phyloP scores from a whole-genome alignment of 2,329 filamentous ascomycete genomes.

The Diaporthe sp. region DNA sequence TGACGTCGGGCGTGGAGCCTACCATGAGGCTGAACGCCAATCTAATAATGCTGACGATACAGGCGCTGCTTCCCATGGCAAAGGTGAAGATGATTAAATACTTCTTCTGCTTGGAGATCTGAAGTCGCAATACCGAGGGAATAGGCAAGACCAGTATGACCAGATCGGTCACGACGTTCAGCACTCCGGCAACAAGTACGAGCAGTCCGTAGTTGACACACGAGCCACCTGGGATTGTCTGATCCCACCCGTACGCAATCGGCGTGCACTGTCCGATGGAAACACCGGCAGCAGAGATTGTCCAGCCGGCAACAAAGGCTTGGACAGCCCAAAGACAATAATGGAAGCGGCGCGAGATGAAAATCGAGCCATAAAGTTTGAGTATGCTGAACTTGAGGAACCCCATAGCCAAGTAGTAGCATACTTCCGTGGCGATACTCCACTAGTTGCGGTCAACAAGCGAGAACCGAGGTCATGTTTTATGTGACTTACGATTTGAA shows the following conservation, averaged over 20 bases:
- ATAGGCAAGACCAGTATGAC: background rate
- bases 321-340: background rate
- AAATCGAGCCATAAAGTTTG: background rate
- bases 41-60: too few species aligned
- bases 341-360: background rate
- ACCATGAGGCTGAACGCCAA: too few species aligned
- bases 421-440: background rate
- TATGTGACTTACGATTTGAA: too few species aligned
- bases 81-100: too few species aligned
- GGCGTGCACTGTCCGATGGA: background rate
- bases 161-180: background rate
- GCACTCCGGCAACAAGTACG: background rate
- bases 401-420: background rate
- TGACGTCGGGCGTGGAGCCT: too few species aligned
- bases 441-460: background rate
- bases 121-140: background rate
- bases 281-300: background rate
- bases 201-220: background rate
- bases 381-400: background rate
- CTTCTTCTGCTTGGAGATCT: too few species aligned
- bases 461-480: too few species aligned
- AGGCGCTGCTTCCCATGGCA: too few species aligned
- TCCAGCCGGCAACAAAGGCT: background rate
- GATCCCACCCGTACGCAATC: background rate
- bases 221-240: background rate